Conservation (phyloP, 192 early-diverging fungal genomes). For the Chytriomyces sp. region DNA sequence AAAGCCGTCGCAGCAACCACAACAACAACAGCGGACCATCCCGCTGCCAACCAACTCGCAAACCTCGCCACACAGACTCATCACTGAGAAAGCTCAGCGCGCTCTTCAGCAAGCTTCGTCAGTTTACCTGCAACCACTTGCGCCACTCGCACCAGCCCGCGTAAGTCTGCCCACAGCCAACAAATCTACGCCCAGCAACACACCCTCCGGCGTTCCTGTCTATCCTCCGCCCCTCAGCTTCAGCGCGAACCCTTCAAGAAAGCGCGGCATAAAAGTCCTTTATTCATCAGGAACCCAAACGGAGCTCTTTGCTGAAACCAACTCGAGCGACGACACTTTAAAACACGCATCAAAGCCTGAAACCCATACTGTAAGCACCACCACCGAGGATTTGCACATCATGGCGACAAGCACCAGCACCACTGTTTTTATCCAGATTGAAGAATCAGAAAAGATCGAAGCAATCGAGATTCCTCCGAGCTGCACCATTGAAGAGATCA, state of each 20-base stretch:
- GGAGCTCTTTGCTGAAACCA: neutral
- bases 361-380: neutral
- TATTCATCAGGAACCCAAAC: neutral
- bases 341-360: neutral
- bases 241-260: too few relatives aligned
- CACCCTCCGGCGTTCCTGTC: too few relatives aligned
- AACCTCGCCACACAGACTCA: neutral
- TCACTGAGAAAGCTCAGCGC: neutral
- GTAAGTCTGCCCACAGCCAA: too few relatives aligned
- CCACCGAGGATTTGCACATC: neutral
- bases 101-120: slow-evolving; percentile 1
- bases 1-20: too few relatives aligned
- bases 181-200: too few relatives aligned
- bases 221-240: too few relatives aligned
- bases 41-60: too few relatives aligned
- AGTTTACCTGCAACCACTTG: neutral
- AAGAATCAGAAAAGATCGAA: neutral
- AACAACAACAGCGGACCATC: too few relatives aligned
- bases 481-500: slow-evolving; percentile 33
- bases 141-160: neutral
- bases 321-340: too few relatives aligned
- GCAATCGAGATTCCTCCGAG: slow-evolving; percentile 29
- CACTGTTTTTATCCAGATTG: slow-evolving; percentile 14
- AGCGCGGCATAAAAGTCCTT: neutral
- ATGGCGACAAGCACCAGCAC: slow-evolving; percentile 14